Evolutionary conservation across 176 grass and related monocot genomes (phyloP), one percentile per base, ranked within the genome.

Genomic region (Leersia perrieri): DNA sequence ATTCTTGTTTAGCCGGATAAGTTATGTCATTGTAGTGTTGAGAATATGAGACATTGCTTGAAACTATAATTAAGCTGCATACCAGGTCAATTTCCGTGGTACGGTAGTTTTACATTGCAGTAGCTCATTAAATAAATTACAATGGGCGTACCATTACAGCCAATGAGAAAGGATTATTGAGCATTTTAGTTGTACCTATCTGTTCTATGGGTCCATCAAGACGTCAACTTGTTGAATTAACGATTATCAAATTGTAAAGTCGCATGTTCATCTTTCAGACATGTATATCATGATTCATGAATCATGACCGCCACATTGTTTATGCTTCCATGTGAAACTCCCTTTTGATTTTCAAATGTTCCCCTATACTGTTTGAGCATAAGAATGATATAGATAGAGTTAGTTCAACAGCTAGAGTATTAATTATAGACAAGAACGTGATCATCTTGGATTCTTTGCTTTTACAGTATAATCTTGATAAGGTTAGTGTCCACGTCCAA

Each of bases 301-400:
- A 22, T 53, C 20, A 8, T n/a, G 49, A 11, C 73, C 67, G 60
- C 11, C 30, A 12, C 13, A 9, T 47, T 63, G 22, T 33, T 79
- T 60, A 51, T 68, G 47, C 6, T 11, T 47, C 22, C 35, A 79
- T 55, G 76, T 88, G 76, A 80, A 69, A 53, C 29, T n/a, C 60
- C 60, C 34, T 12, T 23, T 36, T 20, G 29, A 32, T 69, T 51
- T 53, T 80, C 28, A 74, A 74, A 51, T 51, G 10, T 41, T 29
- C 11, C 3, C n/a, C 20, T 45, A n/a, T 41, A 42, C 55, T 64
- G 33, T 80, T 61, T 62, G 2, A 36, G 63, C 38, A 69, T 26
- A 32, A 31, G 5, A 75, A 75, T 49, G 10, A 33, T 75, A 39
- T 38, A 16, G 0, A 40, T 16, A 65, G 3, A 60, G n/a, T 80